Conservation (phyloP, 805 yeast species). For the Ogataea thermomethanolica region DNA sequence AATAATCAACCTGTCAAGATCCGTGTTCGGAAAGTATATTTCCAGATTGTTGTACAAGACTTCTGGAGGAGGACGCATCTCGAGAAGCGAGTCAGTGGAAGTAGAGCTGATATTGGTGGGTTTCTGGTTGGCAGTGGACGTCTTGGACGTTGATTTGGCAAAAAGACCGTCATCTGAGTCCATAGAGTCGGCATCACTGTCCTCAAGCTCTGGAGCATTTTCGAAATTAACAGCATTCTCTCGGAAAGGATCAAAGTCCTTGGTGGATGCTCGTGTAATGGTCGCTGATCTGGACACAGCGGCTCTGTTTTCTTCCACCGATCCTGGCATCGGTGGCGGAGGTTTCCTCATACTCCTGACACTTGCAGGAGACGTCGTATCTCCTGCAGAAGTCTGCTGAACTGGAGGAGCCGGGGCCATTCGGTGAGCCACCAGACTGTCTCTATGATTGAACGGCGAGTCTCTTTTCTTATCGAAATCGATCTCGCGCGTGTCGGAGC, state of each 20-base stretch:
- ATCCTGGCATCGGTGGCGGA: constrained; percentile 23
- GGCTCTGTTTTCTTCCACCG: constrained; percentile 3
- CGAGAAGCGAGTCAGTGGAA: constrained; percentile 36
- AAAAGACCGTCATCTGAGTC: constrained; percentile 56
- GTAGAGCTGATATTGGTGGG: constrained; percentile 16
- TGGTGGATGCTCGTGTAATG: constrained; percentile 14
- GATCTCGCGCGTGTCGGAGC: constrained; percentile 66
- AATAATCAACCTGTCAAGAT: constrained; percentile 86
- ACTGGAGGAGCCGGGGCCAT: constrained; percentile 61
- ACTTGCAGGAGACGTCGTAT: constrained; percentile 4
- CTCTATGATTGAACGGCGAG: constrained; percentile 59
- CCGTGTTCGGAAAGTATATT: constrained; percentile 86
- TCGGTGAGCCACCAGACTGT: constrained; percentile 60
- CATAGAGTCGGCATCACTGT: constrained; percentile 34
- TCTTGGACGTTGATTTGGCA: constrained; percentile 44
- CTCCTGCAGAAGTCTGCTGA: constrained; percentile 7
- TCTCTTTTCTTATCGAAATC: constrained; percentile 77
- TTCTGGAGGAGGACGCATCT: constrained; percentile 92
- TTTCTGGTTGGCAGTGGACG: constrained; percentile 1
- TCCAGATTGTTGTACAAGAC: constrained; percentile 90
- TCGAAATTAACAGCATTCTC: constrained; percentile 74
- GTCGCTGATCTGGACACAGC: constrained; percentile 14
- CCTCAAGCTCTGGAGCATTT: constrained; percentile 57
- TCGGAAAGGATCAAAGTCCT: constrained; percentile 48
- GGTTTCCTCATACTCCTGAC: constrained; percentile 21